Evolutionary conservation across 345 rosid species (phyloP), one percentile per base, ranked within the genome.

Genomic region (Acer campestre): DNA sequence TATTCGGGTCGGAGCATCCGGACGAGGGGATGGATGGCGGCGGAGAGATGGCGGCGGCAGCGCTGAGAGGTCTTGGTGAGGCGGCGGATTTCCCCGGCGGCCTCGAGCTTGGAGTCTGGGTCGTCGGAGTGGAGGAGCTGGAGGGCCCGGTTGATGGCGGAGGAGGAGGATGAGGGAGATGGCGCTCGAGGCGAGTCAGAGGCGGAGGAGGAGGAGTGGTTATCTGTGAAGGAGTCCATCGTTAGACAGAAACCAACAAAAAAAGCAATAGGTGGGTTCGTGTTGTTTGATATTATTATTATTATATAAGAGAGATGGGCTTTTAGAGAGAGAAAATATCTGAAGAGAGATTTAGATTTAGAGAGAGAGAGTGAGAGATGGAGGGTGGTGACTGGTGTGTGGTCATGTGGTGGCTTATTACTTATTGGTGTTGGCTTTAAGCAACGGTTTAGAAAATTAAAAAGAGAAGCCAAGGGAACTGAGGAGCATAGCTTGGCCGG

Each of bases 51-150:
- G 67, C 97, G 91, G 77, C 99, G 98, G 80, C 95, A 91, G 58
- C 95, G 80, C 51, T 85, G 93, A 8, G 98, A 96, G 68, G 92
- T 92, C 78, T 96, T 96, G 2, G 99, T 91, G 73, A 96, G 95
- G 76, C 94, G 89, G 11, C 99, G 94, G 83, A 96, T 96, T 79
- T 92, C 98, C 80, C 77, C 87, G 8, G 98, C 98, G 3, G 95
- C 99, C 56, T 87, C 88, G 69, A 96, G 83, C 80, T 86, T 91
- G 56, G 90, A 89, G 56, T 81, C 90, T 1, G 74, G 46, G 83
- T 92, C 89, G 13, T 85, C 79, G 0, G 95, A 84, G 53, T 84
- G 83, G 78, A 94, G 79, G 46, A 92, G 83, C 46, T 61, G 80
- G 16, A 94, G 88, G 1, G 93, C 85, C 3, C 92, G 81, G 71